Conservation (phyloP, 1,284 basidiomycete genomes). For the Fomitopsis schrenkii region DNA sequence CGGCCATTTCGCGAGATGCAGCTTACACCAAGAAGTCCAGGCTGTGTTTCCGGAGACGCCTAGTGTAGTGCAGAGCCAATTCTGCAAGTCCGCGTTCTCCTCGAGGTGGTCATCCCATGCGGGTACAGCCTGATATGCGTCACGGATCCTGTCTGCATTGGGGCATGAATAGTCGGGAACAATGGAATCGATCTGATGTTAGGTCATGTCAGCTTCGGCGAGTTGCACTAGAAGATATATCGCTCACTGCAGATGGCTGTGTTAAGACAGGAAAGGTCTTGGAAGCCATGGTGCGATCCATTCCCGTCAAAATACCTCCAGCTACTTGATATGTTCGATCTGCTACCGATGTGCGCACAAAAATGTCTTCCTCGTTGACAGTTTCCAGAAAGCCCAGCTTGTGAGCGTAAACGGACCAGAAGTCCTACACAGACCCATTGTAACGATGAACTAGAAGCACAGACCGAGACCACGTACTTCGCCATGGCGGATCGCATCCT, state of each 20-base stretch:
- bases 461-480: slow-evolving; percentile 25
- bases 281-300: slow-evolving; percentile 36
- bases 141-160: slow-evolving; percentile 39
- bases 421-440: slow-evolving; percentile 32
- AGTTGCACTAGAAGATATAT: neutral
- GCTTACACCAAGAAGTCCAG: slow-evolving; percentile 43
- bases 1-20: neutral
- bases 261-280: slow-evolving; percentile 39
- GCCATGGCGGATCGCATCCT: slow-evolving; percentile 46
- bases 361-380: slow-evolving; percentile 38
- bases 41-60: slow-evolving; percentile 39
- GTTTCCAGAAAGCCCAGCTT: slow-evolving; percentile 37
- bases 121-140: slow-evolving; percentile 41
- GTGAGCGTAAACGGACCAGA: slow-evolving; percentile 45
- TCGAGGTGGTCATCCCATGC: slow-evolving; percentile 48
- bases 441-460: neutral
- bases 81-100: slow-evolving; percentile 37
- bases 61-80: slow-evolving; percentile 36
- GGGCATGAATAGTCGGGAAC: slow-evolving; percentile 47
- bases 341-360: slow-evolving; percentile 41
- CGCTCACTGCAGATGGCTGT: slow-evolving; percentile 29
- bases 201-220: neutral
- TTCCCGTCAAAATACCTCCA: slow-evolving; percentile 45
- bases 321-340: slow-evolving; percentile 49
- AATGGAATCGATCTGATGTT: slow-evolving; percentile 44